Percentiles rank a stretch among this genome's conserved stretches.
Conservation (phyloP, 768 basidiomycete species). For the Astraeus odoratus region DNA sequence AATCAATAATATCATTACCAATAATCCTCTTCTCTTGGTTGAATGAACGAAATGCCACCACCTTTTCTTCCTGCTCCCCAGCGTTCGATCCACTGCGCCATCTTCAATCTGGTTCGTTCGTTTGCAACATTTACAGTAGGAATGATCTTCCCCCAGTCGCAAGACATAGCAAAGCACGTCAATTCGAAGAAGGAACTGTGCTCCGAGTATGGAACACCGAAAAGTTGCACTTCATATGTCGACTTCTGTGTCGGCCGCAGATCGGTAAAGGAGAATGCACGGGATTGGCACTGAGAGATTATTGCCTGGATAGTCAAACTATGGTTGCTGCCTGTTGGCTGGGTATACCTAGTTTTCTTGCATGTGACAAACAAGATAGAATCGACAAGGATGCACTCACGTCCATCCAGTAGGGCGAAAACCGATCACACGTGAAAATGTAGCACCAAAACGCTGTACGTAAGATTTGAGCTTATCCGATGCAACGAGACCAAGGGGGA, state of each 20-base stretch:
- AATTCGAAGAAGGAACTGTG: slow-evolving; percentile 95
- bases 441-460: slow-evolving; percentile 63
- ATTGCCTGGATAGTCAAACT: slow-evolving; percentile 61
- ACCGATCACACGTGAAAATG: slow-evolving; percentile 67
- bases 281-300: slow-evolving; percentile 58
- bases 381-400: slow-evolving; percentile 38
- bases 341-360: slow-evolving; percentile 47
- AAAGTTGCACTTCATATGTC: slow-evolving; percentile 60
- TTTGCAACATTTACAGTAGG: slow-evolving; percentile 90
- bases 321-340: slow-evolving; percentile 55
- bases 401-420: slow-evolving; percentile 97
- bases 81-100: slow-evolving; percentile 81
- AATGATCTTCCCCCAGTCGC: slow-evolving; percentile 84
- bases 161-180: slow-evolving; percentile 89
- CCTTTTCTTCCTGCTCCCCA: slow-evolving; percentile 81
- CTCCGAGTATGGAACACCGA: slow-evolving; percentile 89
- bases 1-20: too few species aligned
- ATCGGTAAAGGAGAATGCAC: slow-evolving; percentile 62
- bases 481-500: slow-evolving; percentile 70
- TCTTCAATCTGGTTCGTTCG: slow-evolving; percentile 68
- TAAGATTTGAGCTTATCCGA: slow-evolving; percentile 76
- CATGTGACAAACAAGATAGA: not conserved
- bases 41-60: slow-evolving; percentile 31
- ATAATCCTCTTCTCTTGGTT: slow-evolving; percentile 37
- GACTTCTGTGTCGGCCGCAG: slow-evolving; percentile 68